Evolutionary conservation across 768 basidiomycete genomes (phyloP).

Genomic region (Lentinula lateritia): DNA sequence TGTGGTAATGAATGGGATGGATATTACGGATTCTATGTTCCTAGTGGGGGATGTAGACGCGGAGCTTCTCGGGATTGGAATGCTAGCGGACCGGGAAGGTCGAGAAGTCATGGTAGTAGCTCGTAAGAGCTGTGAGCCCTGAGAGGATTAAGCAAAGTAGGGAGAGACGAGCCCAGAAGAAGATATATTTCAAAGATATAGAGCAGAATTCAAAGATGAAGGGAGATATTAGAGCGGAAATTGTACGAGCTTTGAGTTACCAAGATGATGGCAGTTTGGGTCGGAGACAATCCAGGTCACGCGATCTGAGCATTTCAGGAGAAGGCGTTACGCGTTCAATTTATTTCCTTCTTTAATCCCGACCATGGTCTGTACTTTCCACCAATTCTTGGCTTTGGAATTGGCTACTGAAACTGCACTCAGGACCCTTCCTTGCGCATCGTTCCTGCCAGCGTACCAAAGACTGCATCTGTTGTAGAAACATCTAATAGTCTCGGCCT

Average conservation of each 20-base stretch:
- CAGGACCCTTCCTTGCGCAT: slow-evolving; percentile 55
- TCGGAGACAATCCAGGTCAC: slow-evolving; percentile 6
- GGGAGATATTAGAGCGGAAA: neutral
- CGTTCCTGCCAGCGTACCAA: slow-evolving; percentile 48
- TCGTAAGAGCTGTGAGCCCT: neutral
- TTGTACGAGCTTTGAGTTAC: neutral
- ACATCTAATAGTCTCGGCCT: slow-evolving; percentile 74
- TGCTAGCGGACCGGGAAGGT: slow-evolving; percentile 58
- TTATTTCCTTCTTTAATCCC: neutral
- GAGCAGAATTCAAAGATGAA: neutral
- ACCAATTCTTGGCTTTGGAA: neutral
- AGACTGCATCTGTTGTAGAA: slow-evolving; percentile 60
- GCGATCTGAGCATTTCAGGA: neutral
- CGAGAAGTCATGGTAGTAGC: slow-evolving; percentile 15
- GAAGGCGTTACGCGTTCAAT: slow-evolving; percentile 20
- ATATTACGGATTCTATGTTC: slow-evolving; percentile 51
- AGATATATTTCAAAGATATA: no score
- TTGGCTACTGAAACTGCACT: neutral
- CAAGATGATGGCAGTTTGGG: slow-evolving; percentile 2
- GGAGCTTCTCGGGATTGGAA: slow-evolving; percentile 50
- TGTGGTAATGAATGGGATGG: slow-evolving; percentile 47
- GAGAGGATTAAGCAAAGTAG: slow-evolving; percentile 32
- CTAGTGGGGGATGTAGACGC: slow-evolving; percentile 42
- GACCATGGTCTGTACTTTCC: neutral
- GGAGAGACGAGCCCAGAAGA: no score